These are phyloP conservation scores for Spirogloea muscicola DNA, from an alignment of 139 green algal genomes.

Conservation along the genomic window DNA sequence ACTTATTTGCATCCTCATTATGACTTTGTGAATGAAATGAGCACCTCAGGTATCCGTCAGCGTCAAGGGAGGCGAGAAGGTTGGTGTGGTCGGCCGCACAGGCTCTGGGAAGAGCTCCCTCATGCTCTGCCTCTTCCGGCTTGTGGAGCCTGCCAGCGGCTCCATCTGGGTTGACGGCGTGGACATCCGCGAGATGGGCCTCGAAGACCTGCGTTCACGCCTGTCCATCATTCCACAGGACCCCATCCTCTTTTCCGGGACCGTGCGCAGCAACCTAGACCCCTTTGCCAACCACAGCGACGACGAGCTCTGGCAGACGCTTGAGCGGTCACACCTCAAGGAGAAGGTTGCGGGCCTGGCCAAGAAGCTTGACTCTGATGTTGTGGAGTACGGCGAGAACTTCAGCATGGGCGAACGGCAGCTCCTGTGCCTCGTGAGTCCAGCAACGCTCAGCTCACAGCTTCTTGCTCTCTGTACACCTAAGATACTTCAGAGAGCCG, in stretches of 20 bases:
- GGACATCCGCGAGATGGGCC: constrained; percentile 68
- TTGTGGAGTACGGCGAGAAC: constrained; percentile 78
- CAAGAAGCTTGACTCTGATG: constrained; percentile 22
- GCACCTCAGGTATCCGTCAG: constrained; percentile 36
- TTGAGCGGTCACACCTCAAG: constrained; percentile 69
- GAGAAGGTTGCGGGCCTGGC: constrained; percentile 7
- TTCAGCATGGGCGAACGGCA: constrained; percentile 84
- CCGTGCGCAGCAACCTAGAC: constrained; percentile 87
- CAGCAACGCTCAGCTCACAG: background rate
- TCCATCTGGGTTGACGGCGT: constrained; percentile 79
- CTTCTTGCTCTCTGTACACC: background rate
- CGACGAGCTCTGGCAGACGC: constrained; percentile 68
- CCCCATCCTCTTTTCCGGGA: constrained; percentile 74
- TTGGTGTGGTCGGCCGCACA: constrained; percentile 66
- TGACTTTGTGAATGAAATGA: too few relatives aligned
- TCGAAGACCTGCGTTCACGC: constrained; percentile 58
- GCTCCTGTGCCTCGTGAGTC: constrained; percentile 80
- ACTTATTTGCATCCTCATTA: too few relatives aligned
- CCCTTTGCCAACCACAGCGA: constrained; percentile 72
- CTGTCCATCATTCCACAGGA: constrained; percentile 76
- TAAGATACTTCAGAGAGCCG: background rate
- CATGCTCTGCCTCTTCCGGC: constrained; percentile 63
- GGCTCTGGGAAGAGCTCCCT: constrained; percentile 66
- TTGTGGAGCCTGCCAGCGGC: constrained; percentile 60
- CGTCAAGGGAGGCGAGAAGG: constrained; percentile 58